Base-by-base conservation (phyloP, 805 yeast species). In the Spathaspora passalidarum region DNA sequence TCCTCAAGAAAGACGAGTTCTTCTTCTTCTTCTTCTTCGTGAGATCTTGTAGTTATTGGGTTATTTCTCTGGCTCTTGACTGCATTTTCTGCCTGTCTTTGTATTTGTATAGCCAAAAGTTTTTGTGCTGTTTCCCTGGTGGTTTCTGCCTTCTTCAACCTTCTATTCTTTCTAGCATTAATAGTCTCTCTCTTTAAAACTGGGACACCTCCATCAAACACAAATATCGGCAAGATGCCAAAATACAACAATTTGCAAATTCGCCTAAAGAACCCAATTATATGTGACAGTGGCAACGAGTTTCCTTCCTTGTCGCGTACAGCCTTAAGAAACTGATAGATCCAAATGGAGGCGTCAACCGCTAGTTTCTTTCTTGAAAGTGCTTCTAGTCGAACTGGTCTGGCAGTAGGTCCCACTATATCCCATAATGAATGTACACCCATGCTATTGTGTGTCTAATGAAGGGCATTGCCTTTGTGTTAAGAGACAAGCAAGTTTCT, bases 311-410 rank as follows among this genome's bases (percentile, higher is more conserved):
- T 68, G 61, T 90, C 96, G 54, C 98, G 76, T 18, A 94, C 95
- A 1, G 98, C 98, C 62, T 92, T 94, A 52, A 94, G 71, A 59
- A 94, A 94, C 63, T 94, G 99, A 61, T 94, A 94, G 45, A 94
- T 86, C 99, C 99, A 94, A 52, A 94, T 94, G 2, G 98, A 92
- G 1, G 99, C 99, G 72, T 94, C 99, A 6, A 94, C 92, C 0
- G 99, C 99, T 56, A 94, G 70, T 44, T 78, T 73, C 60, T 84
- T 86, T 47, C 90, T 82, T 18, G 86, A 78, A 29, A 94, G 73
- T 0, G 95, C 83, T 61, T 92, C 98, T 22, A 94, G 74, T 44
- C 92, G 76, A 2, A 94, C 96, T 0, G 99, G 97, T 42, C 86
- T 74, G 0, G 98, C 94, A 0, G 92, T 80, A 0, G 97, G 95